phyloP scores from a whole-genome alignment of 306 rosid species.

The Acmispon strigosus region DNA sequence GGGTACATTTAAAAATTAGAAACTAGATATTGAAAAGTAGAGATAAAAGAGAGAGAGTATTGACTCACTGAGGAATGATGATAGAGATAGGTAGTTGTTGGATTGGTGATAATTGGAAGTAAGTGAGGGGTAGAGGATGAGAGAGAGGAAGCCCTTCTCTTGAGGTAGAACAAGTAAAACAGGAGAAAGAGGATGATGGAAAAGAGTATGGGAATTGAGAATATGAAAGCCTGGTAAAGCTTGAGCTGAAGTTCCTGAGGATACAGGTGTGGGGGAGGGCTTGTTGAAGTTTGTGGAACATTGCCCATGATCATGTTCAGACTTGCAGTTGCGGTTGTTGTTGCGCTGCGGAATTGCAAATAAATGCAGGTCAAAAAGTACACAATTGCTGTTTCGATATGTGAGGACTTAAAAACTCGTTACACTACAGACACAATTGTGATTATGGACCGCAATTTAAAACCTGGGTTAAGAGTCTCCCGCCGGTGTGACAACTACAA shows the following conservation, averaged over 20 bases:
- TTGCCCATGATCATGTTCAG: too few species aligned
- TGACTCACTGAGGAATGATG: constrained; percentile 33
- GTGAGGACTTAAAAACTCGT: too few species aligned
- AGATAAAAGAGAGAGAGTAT: too few species aligned
- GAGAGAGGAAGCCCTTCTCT: constrained; percentile 59
- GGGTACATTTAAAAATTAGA: too few species aligned
- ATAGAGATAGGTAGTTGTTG: constrained; percentile 23
- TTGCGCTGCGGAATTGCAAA: too few species aligned
- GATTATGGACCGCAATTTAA: too few species aligned
- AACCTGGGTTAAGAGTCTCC: too few species aligned
- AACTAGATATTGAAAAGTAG: neutral
- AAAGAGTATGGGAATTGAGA: constrained; percentile 86
- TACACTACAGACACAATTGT: too few species aligned
- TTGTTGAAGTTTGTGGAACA: constrained; percentile 37
- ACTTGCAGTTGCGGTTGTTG: too few species aligned
- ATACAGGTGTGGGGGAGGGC: constrained; percentile 48
- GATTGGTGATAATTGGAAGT: constrained; percentile 34
- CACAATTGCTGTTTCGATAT: too few species aligned
- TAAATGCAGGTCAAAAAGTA: too few species aligned
- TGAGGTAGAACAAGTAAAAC: constrained; percentile 82
- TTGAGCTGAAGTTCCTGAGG: constrained; percentile 79
- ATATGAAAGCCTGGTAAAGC: constrained; percentile 91
- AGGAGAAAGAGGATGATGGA: constrained; percentile 75
- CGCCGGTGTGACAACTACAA: too few species aligned
- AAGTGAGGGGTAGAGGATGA: constrained; percentile 15